A percentile compares a stretch with the other conserved stretches of the same genome.
phyloP scores from a whole-genome alignment of 768 basidiomycete genomes.

The Floccularia luteovirens region DNA sequence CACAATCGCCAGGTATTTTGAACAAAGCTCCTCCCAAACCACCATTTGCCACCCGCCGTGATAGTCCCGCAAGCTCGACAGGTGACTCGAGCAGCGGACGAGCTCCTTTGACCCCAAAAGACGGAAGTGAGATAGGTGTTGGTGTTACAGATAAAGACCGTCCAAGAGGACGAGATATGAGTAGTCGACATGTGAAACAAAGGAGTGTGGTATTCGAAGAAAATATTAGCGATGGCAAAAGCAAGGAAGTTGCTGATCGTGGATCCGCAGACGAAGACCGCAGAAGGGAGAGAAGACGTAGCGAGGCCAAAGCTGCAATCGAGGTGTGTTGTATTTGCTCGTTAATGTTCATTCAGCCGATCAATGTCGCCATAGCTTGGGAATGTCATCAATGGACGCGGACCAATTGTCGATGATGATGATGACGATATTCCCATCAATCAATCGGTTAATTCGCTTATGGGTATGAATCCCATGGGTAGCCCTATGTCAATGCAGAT shows the following conservation, averaged over 20 bases:
- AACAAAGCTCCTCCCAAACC: constrained; percentile 23
- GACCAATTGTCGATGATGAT: constrained; percentile 49
- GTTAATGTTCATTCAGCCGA: not conserved
- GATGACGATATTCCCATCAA: constrained; percentile 44
- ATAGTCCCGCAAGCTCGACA: constrained; percentile 79
- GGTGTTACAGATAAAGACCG: constrained; percentile 11
- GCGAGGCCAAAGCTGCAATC: constrained; percentile 81
- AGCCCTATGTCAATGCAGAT: constrained; percentile 27
- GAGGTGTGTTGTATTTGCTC: constrained; percentile 48
- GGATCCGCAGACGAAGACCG: constrained; percentile 32
- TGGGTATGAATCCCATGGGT: constrained; percentile 38
- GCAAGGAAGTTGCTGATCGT: constrained; percentile 9
- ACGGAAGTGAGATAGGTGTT: constrained; percentile 59
- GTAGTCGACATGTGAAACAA: constrained; percentile 35
- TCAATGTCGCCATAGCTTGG: too few relatives aligned
- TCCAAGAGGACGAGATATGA: constrained; percentile 13
- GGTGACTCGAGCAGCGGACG: constrained; percentile 79
- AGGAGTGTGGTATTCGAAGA: constrained; percentile 70
- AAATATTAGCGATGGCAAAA: constrained; percentile 17
- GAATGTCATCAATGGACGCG: constrained; percentile 79
- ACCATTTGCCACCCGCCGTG: constrained; percentile 50
- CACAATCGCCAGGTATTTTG: constrained; percentile 1
- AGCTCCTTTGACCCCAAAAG: constrained; percentile 68
- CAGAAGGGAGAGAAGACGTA: constrained; percentile 67
- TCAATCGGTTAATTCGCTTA: constrained; percentile 29